A percentile compares a stretch with the other conserved stretches of the same genome.
phyloP scores from a whole-genome alignment of 1,284 basidiomycete genomes.

The Malassezia brasiliensis region DNA sequence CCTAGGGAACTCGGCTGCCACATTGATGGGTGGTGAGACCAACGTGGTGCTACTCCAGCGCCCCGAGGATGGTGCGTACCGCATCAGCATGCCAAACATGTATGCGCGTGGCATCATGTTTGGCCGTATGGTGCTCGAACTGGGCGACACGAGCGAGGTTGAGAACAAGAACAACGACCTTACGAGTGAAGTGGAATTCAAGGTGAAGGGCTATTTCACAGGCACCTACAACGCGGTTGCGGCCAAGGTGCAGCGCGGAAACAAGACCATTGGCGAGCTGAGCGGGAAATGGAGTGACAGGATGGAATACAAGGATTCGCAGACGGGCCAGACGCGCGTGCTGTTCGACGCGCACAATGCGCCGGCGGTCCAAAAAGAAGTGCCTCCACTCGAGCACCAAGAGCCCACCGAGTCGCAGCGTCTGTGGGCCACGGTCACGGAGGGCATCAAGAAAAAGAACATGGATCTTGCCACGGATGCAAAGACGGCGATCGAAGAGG shows the following conservation, averaged over 20 bases:
- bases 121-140: conserved; percentile 93
- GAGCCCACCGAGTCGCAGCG: conserved; percentile 73
- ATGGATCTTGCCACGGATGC: conserved; percentile 87
- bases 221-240: conserved; percentile 86
- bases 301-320: conserved; percentile 73
- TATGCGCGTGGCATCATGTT: conserved; percentile 94
- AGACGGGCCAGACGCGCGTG: conserved; percentile 62
- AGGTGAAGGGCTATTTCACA: conserved; percentile 96
- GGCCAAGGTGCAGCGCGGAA: conserved; percentile 66
- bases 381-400: conserved; percentile 74
- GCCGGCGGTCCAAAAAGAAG: conserved; percentile 68
- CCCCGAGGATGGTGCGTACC: conserved; percentile 41
- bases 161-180: conserved; percentile 69
- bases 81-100: conserved; percentile 47
- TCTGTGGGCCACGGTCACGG: conserved; percentile 75
- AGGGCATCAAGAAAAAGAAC: conserved; percentile 75
- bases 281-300: conserved; percentile 79
- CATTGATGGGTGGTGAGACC: conserved; percentile 83
- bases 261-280: conserved; percentile 71
- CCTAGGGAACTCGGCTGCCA: conserved; percentile 63
- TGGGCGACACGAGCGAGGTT: conserved; percentile 82
- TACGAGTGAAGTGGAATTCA: conserved; percentile 83
- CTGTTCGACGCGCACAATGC: conserved; percentile 73
- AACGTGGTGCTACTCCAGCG: conserved; percentile 38
- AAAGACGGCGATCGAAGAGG: conserved; percentile 83